A percentile compares a stretch with the other conserved stretches of the same genome.
These are phyloP conservation scores for Neopestalotiopsis sp. DNA, from an alignment of 2,329 filamentous ascomycete genomes.

Conservation along the genomic window DNA sequence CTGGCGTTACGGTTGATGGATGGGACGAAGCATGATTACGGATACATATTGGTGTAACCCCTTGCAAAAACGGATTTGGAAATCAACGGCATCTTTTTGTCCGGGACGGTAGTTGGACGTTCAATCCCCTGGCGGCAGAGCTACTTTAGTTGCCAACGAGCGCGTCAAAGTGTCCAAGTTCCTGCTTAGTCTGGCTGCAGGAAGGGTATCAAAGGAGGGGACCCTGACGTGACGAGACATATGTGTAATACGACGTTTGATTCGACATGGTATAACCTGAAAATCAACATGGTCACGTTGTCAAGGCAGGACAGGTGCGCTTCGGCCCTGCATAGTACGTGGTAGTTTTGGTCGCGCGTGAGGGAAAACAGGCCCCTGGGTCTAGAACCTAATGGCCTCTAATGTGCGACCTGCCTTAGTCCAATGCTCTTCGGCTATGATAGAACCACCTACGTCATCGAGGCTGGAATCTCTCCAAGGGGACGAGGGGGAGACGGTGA, in stretches of 20 bases:
- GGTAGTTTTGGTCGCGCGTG: not conserved
- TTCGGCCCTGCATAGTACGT: not conserved
- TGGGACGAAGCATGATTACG: constrained; percentile 4
- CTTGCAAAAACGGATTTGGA: not conserved
- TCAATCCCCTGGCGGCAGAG: not conserved
- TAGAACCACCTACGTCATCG: constrained; percentile 1
- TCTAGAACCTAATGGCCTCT: not conserved
- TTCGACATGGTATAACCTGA: not conserved
- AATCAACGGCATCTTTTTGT: not conserved
- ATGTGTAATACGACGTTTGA: not conserved
- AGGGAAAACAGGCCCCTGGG: not conserved
- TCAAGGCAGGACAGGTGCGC: not conserved
- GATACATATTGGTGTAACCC: not conserved
- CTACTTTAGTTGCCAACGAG: not conserved
- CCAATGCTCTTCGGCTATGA: not conserved
- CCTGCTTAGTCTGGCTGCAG: constrained; percentile 1
- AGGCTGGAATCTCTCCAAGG: not conserved
- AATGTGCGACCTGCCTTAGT: not conserved
- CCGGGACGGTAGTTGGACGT: not conserved
- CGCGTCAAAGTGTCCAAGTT: too few relatives aligned
- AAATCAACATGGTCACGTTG: not conserved
- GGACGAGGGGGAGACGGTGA: not conserved
- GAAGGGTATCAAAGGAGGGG: constrained; percentile 1
- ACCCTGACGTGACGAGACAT: not conserved
- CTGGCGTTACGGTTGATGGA: constrained; percentile 18